A percentile compares a stretch with the other conserved stretches of the same genome.
phyloP scores from a whole-genome alignment of 306 rosid species.

The Medicago lupulina region DNA sequence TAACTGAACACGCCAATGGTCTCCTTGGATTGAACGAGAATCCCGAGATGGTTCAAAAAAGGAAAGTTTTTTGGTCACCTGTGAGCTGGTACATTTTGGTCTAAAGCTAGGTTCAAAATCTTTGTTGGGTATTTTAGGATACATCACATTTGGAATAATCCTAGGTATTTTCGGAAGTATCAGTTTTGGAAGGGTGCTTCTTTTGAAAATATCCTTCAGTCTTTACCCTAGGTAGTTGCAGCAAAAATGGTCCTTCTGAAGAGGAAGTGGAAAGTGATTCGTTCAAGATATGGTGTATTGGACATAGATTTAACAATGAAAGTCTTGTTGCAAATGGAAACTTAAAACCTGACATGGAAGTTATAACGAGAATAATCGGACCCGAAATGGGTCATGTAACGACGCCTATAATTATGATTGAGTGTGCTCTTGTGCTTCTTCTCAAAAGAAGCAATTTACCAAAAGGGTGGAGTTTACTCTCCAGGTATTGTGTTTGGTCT shows the following conservation, averaged over 20 bases:
- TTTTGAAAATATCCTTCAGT: constrained; percentile 75
- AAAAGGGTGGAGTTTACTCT: constrained; percentile 71
- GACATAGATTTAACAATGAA: constrained; percentile 63
- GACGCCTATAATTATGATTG: constrained; percentile 78
- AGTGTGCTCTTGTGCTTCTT: constrained; percentile 77
- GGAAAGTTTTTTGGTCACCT: constrained; percentile 72
- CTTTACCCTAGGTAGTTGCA: constrained; percentile 76
- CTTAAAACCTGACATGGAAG: constrained; percentile 71
- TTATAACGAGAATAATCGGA: constrained; percentile 78
- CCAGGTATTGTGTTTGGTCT: constrained; percentile 91
- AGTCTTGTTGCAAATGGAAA: constrained; percentile 50
- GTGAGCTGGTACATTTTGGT: constrained; percentile 78
- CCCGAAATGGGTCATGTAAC: constrained; percentile 91
- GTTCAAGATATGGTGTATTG: constrained; percentile 91
- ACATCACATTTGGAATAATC: constrained; percentile 53
- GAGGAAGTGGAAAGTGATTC: constrained; percentile 76
- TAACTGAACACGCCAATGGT: constrained; percentile 70
- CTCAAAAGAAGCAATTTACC: constrained; percentile 69
- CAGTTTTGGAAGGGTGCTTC: constrained; percentile 78
- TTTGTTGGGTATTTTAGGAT: constrained; percentile 53
- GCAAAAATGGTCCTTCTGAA: constrained; percentile 78
- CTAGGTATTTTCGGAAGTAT: constrained; percentile 65
- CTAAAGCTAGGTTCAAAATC: constrained; percentile 75
- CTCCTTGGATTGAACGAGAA: constrained; percentile 74
- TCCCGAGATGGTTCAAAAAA: constrained; percentile 51